Percentiles rank a stretch among this genome's conserved stretches.
These are phyloP conservation scores for Rhizophlyctis rosea DNA, from an alignment of 192 early-diverging fungal genomes.

Conservation along the genomic window DNA sequence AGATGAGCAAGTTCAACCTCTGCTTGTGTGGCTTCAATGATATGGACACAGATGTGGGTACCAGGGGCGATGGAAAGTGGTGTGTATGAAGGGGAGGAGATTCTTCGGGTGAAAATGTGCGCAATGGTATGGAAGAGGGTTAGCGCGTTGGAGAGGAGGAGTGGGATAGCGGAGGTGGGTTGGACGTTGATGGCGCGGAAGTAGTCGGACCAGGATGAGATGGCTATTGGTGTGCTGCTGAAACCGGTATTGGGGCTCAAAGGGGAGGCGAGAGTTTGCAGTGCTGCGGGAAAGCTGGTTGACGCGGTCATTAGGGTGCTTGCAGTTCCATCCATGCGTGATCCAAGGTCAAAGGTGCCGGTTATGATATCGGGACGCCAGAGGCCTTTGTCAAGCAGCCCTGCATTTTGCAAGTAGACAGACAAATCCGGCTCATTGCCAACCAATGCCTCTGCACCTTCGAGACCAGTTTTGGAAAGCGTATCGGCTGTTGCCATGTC, in stretches of 20 bases:
- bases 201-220: slow-evolving; percentile 4
- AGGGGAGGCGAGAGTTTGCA: not conserved
- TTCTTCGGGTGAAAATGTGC: not conserved
- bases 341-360: not conserved
- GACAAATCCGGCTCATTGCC: not conserved
- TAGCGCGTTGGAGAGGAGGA: not conserved
- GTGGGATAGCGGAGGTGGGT: not conserved
- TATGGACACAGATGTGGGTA: not conserved
- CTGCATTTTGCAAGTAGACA: too few species aligned
- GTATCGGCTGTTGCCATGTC: not conserved
- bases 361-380: not conserved
- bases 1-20: not conserved
- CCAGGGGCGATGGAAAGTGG: not conserved
- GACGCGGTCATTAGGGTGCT: not conserved
- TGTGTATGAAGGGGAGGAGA: not conserved
- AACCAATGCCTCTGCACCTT: too few species aligned
- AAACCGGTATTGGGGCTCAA: not conserved
- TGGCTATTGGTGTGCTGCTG: not conserved
- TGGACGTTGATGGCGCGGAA: not conserved
- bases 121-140: slow-evolving; percentile 8
- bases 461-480: not conserved
- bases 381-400: not conserved
- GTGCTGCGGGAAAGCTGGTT: not conserved
- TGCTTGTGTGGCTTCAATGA: slow-evolving; percentile 10
- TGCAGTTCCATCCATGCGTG: not conserved